These are phyloP conservation scores for Lyophyllum decastes DNA, from an alignment of 768 basidiomycete genomes.

Conservation along the genomic window DNA sequence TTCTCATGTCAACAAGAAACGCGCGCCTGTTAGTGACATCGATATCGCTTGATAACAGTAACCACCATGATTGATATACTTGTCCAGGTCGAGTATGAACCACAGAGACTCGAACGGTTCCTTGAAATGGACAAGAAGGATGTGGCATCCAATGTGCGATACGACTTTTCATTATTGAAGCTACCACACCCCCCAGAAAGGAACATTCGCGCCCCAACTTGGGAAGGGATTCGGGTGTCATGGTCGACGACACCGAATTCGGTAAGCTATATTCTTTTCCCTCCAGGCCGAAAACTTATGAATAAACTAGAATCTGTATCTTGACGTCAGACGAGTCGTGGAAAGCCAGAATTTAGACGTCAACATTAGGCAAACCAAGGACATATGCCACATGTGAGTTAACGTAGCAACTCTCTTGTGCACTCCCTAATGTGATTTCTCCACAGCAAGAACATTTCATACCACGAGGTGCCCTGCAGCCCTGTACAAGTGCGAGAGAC, in stretches of 20 bases:
- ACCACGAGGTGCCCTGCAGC: not conserved
- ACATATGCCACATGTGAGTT: conserved; percentile 3
- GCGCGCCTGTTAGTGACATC: not conserved
- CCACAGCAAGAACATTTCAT: not conserved
- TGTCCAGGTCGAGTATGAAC: conserved; percentile 4
- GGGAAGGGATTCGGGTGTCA: conserved; percentile 1
- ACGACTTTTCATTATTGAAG: conserved; percentile 6
- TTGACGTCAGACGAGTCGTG: not conserved
- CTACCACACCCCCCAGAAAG: conserved; percentile 11
- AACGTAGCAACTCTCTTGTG: not conserved
- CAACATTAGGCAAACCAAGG: not conserved
- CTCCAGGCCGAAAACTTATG: not conserved
- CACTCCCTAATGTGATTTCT: not conserved
- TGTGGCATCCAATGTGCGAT: not conserved
- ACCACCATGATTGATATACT: conserved; percentile 9
- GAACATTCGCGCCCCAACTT: conserved; percentile 7
- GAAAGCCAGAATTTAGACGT: not conserved
- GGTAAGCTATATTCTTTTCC: not conserved
- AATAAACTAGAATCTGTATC: conserved; percentile 1
- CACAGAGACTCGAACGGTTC: not conserved
- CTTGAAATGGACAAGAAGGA: not conserved
- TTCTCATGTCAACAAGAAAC: not conserved
- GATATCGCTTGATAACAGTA: not conserved
- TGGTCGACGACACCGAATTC: conserved; percentile 1
- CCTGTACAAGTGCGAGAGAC: not conserved